phyloP scores from a whole-genome alignment of 352 stramenopile species.

The Globisporangium heterothallicum region DNA sequence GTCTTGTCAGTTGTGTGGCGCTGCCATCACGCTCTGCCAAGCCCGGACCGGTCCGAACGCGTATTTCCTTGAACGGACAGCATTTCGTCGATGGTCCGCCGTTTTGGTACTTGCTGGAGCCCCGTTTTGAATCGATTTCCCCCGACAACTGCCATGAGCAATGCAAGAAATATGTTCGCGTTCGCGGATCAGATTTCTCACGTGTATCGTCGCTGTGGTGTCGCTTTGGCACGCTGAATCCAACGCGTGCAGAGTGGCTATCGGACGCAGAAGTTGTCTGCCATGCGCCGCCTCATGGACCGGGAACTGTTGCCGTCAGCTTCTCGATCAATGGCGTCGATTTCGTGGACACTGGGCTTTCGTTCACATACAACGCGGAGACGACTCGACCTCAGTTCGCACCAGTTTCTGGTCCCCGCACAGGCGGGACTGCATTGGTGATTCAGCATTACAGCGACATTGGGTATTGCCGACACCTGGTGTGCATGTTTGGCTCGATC shows the following conservation, averaged over 20 bases:
- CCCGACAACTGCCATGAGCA: slow-evolving; percentile 19
- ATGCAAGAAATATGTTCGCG: slow-evolving; percentile 11
- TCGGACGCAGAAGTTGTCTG: slow-evolving; percentile 24
- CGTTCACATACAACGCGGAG: slow-evolving; percentile 24
- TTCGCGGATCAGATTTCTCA: slow-evolving; percentile 24
- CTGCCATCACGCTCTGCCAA: slow-evolving; percentile 1
- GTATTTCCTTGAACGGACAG: slow-evolving; percentile 34
- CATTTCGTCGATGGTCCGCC: slow-evolving; percentile 26
- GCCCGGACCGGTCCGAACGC: slow-evolving; percentile 9
- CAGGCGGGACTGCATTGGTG: slow-evolving; percentile 24
- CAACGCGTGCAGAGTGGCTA: slow-evolving; percentile 20
- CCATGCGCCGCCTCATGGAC: slow-evolving; percentile 18
- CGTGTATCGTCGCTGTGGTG: slow-evolving; percentile 34
- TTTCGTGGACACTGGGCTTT: slow-evolving; percentile 20
- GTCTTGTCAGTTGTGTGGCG: slow-evolving; percentile 5
- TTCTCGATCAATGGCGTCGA: slow-evolving; percentile 61
- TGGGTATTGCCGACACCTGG: slow-evolving; percentile 17
- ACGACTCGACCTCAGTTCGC: slow-evolving; percentile 10
- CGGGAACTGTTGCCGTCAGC: slow-evolving; percentile 17
- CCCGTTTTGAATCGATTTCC: slow-evolving; percentile 17
- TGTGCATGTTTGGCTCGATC: slow-evolving; percentile 23
- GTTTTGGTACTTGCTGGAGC: slow-evolving; percentile 39
- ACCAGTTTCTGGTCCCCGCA: slow-evolving; percentile 21
- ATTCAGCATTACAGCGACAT: slow-evolving; percentile 15
- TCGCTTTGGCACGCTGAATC: slow-evolving; percentile 26